phyloP scores from a whole-genome alignment of 495 filamentous ascomycete species.

The Podospora sp. region DNA sequence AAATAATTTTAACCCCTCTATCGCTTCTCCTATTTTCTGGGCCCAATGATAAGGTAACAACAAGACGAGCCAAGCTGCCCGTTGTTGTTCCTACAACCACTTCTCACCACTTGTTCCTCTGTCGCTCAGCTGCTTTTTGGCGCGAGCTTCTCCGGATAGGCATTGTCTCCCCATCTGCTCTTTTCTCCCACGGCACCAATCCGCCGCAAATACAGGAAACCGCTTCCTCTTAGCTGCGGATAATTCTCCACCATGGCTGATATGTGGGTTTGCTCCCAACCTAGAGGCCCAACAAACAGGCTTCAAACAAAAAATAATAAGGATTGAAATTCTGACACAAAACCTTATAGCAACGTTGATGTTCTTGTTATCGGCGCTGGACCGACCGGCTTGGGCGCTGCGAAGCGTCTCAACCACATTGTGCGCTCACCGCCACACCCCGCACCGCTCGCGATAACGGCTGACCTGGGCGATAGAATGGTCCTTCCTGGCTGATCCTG shows the following conservation, averaged over 20 bases:
- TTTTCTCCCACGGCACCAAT: background rate
- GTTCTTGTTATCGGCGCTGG: conserved; percentile 98
- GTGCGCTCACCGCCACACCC: conserved; percentile 58
- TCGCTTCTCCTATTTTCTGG: conserved; percentile 23
- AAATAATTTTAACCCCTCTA: conserved; percentile 30
- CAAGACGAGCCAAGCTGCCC: conserved; percentile 12
- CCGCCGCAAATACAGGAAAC: background rate
- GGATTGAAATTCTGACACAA: conserved; percentile 25
- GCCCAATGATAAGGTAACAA: conserved; percentile 25
- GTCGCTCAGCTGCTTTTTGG: background rate
- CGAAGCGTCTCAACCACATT: conserved; percentile 95
- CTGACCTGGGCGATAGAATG: conserved; percentile 60
- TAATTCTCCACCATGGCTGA: conserved; percentile 37
- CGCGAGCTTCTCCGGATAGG: background rate
- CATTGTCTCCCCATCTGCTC: background rate
- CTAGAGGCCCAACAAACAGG: background rate
- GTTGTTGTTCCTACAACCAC: background rate
- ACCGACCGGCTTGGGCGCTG: conserved; percentile 93
- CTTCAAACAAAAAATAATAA: too few species aligned
- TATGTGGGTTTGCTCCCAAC: conserved; percentile 32
- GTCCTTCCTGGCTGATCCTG: conserved; percentile 93
- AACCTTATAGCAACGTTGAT: conserved; percentile 73
- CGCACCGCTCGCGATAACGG: conserved; percentile 9
- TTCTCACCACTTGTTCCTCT: background rate
- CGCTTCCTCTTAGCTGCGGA: background rate